Base-by-base conservation (phyloP, 2,329 filamentous ascomycete genomes). In the Cadophora malorum region DNA sequence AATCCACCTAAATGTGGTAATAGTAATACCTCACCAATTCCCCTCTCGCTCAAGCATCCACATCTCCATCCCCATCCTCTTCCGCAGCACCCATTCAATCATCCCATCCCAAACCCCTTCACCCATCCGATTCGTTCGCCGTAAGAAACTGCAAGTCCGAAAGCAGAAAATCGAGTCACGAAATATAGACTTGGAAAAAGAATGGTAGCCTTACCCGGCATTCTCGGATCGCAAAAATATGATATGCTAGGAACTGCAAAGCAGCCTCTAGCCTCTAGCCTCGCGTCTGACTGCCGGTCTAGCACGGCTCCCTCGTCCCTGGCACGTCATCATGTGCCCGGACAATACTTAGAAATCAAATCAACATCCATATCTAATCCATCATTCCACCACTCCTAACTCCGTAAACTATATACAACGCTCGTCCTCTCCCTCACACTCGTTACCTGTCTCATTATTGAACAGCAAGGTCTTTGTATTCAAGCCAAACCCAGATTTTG, bases 261-360 rank as follows among this genome's bases (percentile, higher is more conserved):
- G 41, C 45, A 21, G 19, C 45, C 12, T 6, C 41, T n/a, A n/a
- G n/a, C n/a, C n/a, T 49, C 50, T 61, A 69, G 67, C 64, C 64
- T 61, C 28, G 52, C 25, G 61, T 67, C 56, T 67, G 53, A 49
- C 65, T 67, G 52, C 55, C 66, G 58, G n/a, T 4, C 41, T 12
- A 45, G 41, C 41, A 45, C 41, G 14, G 41, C 35, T 38, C 35
- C 35, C 35, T 28, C 28, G 35, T 38, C 35, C 9, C 35, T 16
- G 61, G 60, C 33, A 67, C 61, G 67, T 69, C 68, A 69, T 69
- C 68, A 69, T 67, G 64, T 67, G 67, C 55, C 41, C 14, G 35
- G 25, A 14, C 23, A 19, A 14, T 9, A 23, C 58, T 67, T 67
- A 64, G 66, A 67, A 64, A 67, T 67, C 62, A 64, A 31, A 67